Evolutionary conservation across 257 asterid species (phyloP).

Genomic region (Capsicum rhomboideum): DNA sequence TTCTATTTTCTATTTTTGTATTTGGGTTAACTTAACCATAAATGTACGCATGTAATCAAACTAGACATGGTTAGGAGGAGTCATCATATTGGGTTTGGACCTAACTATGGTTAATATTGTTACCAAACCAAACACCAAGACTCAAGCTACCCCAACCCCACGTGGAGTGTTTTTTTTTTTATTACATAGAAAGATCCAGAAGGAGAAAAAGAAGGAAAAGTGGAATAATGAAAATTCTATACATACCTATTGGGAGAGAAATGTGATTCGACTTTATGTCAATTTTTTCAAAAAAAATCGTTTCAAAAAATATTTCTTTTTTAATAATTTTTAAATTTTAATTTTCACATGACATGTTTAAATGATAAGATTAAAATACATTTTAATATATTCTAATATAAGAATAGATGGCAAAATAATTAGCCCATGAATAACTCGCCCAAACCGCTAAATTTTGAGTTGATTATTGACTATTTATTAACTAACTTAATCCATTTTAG

Average conservation of each 20-base stretch:
- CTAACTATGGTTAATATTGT: constrained; percentile 6
- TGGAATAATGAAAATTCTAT: neutral
- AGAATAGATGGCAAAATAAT: too few species aligned
- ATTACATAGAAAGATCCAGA: neutral
- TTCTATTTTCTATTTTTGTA: neutral
- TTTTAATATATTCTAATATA: too few species aligned
- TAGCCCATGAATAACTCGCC: too few species aligned
- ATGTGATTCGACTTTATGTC: neutral
- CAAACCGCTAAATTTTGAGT: too few species aligned
- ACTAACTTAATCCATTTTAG: too few species aligned
- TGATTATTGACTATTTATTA: too few species aligned
- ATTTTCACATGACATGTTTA: too few species aligned
- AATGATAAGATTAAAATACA: too few species aligned
- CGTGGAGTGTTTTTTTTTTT: neutral
- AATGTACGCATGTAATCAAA: neutral
- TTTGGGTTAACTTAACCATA: neutral
- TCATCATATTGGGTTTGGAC: neutral
- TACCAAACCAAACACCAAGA: neutral
- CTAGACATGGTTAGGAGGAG: neutral
- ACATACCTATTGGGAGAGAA: neutral
- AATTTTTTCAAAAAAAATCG: too few species aligned
- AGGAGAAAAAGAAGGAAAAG: neutral
- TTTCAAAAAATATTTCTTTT: too few species aligned
- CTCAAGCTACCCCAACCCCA: neutral
- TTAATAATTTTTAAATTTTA: too few species aligned